phyloP scores from a whole-genome alignment of 1,284 basidiomycete species.

The Pascua guehoae region DNA sequence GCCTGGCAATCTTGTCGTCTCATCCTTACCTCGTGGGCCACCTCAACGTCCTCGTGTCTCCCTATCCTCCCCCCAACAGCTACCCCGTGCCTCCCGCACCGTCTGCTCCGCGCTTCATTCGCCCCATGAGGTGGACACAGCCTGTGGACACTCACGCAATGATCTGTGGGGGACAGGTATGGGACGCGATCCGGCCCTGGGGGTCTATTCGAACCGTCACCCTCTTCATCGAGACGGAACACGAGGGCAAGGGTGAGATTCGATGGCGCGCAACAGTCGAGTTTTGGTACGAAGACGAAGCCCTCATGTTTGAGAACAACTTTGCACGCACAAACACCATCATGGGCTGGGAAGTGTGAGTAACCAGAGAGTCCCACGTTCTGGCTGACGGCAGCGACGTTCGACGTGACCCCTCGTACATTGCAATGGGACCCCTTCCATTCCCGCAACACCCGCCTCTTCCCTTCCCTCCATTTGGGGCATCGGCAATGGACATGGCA shows the following conservation, averaged over 20 bases:
- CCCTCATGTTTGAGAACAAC: slow-evolving; percentile 65
- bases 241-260: slow-evolving; percentile 58
- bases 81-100: slow-evolving; percentile 56
- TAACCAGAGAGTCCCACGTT: not conserved
- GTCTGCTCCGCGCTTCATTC: slow-evolving; percentile 28
- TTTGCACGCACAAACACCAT: slow-evolving; percentile 23
- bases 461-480: too few species aligned
- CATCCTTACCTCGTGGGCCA: slow-evolving; percentile 61
- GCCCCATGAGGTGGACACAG: slow-evolving; percentile 18
- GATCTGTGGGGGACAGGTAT: slow-evolving; percentile 61
- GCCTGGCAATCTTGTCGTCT: slow-evolving; percentile 71
- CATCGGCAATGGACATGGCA: too few species aligned
- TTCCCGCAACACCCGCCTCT: slow-evolving; percentile 9
- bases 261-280: slow-evolving; percentile 71
- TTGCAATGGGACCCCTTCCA: slow-evolving; percentile 7
- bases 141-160: slow-evolving; percentile 55
- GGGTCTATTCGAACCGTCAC: slow-evolving; percentile 35
- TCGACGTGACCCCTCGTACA: slow-evolving; percentile 11
- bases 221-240: slow-evolving; percentile 54
- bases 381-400: slow-evolving; percentile 8
- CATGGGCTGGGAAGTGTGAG: slow-evolving; percentile 41
- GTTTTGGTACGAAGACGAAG: slow-evolving; percentile 85
- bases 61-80: slow-evolving; percentile 58
- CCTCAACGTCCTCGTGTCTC: slow-evolving; percentile 59
- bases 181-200: slow-evolving; percentile 66